These are phyloP conservation scores for Apophysomyces trapeziformis DNA, from an alignment of 371 early-diverging fungal genomes.

Conservation along the genomic window DNA sequence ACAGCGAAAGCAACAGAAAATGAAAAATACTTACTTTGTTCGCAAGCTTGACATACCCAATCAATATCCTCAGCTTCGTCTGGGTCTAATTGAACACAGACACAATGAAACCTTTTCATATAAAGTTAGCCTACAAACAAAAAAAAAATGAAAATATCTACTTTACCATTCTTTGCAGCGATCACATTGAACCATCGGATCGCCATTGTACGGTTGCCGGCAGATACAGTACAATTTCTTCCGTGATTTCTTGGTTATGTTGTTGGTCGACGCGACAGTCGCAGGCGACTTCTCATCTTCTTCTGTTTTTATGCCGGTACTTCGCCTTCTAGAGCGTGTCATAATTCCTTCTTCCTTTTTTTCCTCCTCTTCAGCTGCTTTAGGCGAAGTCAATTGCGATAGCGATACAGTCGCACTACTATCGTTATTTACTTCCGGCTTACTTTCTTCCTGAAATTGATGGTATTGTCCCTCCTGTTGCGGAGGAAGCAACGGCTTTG, in stretches of 20 bases:
- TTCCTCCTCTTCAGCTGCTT: slow-evolving; percentile 8
- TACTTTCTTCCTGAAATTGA: background rate
- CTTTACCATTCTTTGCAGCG: slow-evolving; percentile 76
- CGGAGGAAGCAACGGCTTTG: background rate
- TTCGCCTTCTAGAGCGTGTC: slow-evolving; percentile 19
- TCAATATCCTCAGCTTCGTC: slow-evolving; percentile 63
- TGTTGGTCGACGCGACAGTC: background rate
- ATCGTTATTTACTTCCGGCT: background rate
- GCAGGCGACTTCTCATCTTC: slow-evolving; percentile 20
- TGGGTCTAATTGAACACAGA: slow-evolving; percentile 69
- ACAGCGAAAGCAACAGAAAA: slow-evolving; percentile 1
- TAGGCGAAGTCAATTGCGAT: background rate
- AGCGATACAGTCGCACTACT: background rate
- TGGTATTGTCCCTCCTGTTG: background rate
- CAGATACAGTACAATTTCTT: slow-evolving; percentile 77
- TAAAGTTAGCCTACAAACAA: slow-evolving; percentile 5
- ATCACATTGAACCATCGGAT: slow-evolving; percentile 83
- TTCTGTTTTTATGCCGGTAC: slow-evolving; percentile 6
- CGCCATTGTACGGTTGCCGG: slow-evolving; percentile 68
- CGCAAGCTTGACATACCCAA: slow-evolving; percentile 53
- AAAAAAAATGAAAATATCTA: slow-evolving; percentile 5
- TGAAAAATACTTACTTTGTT: slow-evolving; percentile 30
- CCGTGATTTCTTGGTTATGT: slow-evolving; percentile 20
- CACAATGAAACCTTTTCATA: slow-evolving; percentile 71
- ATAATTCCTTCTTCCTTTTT: slow-evolving; percentile 18